Conservation (phyloP, 371 early-diverging fungal species). For the Syncephalastrum contaminatum region DNA sequence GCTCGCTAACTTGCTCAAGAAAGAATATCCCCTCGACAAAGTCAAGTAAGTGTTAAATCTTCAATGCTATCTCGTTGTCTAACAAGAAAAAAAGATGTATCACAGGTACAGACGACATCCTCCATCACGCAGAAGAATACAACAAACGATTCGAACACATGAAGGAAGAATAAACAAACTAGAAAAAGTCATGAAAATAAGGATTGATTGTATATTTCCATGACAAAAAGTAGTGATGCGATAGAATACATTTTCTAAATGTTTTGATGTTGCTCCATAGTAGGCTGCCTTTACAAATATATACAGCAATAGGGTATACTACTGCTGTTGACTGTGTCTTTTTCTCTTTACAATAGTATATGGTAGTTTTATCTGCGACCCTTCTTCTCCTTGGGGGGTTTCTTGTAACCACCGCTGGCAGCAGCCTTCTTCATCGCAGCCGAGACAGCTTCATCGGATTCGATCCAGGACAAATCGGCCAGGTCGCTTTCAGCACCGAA, state of each 20-base stretch:
- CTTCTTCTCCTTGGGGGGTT: slow-evolving; percentile 40
- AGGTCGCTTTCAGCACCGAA: slow-evolving; percentile 70
- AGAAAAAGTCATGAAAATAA: too few relatives aligned
- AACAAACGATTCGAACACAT: slow-evolving; percentile 12
- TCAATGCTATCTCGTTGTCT: neutral
- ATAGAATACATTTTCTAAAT: too few relatives aligned
- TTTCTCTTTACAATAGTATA: neutral
- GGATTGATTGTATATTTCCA: too few relatives aligned
- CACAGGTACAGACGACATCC: slow-evolving; percentile 47
- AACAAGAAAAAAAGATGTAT: slow-evolving; percentile 15
- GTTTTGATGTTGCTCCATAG: too few relatives aligned
- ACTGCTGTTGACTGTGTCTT: too few relatives aligned
- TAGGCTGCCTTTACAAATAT: too few relatives aligned
- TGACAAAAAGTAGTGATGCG: too few relatives aligned
- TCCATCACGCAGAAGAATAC: slow-evolving; percentile 35
- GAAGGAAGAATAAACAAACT: neutral
- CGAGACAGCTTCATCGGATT: slow-evolving; percentile 46
- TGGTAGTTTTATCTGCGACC: neutral
- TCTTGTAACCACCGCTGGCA: slow-evolving; percentile 39
- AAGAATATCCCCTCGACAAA: slow-evolving; percentile 83
- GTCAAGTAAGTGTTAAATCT: slow-evolving; percentile 37
- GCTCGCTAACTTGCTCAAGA: slow-evolving; percentile 82
- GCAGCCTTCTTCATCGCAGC: slow-evolving; percentile 45
- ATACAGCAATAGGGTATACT: too few relatives aligned
- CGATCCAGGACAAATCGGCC: slow-evolving; percentile 49